Base-by-base conservation (phyloP, 1,284 basidiomycete genomes). In the Cronartium quercuum region DNA sequence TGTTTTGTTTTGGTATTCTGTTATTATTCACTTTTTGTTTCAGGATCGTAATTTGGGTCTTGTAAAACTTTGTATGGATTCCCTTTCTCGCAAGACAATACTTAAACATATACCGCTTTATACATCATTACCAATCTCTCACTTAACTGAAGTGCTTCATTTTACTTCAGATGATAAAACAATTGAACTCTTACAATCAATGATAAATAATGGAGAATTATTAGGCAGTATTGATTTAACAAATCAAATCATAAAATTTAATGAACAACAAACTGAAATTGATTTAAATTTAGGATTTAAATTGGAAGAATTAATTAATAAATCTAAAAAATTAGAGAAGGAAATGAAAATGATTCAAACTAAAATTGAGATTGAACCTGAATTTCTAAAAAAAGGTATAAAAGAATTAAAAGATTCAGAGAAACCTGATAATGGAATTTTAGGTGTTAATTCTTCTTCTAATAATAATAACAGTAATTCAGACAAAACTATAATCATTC, bases 21-120 rank as follows among this genome's bases (percentile, higher is more conserved):
- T 69, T 69, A 41, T 34, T n/a, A 40, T 29, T 13, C 18, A 60
- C 13, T 40, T 35, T 35, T 35, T 68, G 15, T 37, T 24, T n/a
- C n/a, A 74, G 71, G 71, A 74, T 66, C 64, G 65, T 9, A 74
- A 74, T 55, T 47, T 13, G 18, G 64, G 63, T 35, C 42, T 74
- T 15, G 37, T 74, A 29, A 66, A 74, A 55, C 24, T 66, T 7
- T 74, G 71, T 34, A 60, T 74, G 3, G 64, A 74, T 9, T 24
- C 9, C 34, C 34, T 74, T 24, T 55, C 63, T 35, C 35, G 42
- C 37, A 66, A 60, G 24, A 64, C 51, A 7, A 74, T 74, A 29
- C 24, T 66, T 15, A 66, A 66, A 58, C 35, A 66, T 9, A 60
- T 60, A 24, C 47, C 71, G 18, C 66, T 74, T 51, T 74, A 74